These are phyloP conservation scores for Trichoderma aggressivum DNA, from an alignment of 2,329 filamentous ascomycete genomes.

Conservation along the genomic window DNA sequence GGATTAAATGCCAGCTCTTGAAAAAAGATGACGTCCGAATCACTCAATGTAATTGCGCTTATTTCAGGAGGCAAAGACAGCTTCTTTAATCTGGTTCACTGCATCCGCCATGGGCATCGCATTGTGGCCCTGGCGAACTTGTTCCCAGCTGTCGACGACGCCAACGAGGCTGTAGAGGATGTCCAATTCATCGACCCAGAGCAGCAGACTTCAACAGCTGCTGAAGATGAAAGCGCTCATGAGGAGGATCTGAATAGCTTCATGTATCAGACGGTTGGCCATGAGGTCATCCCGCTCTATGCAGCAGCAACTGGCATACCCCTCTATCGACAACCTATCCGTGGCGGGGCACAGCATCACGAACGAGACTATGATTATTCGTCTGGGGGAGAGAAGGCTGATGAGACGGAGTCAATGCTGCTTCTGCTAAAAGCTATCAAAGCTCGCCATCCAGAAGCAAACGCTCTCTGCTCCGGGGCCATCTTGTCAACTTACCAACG, in stretches of 20 bases:
- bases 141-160: constrained; percentile 46
- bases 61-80: constrained; percentile 98
- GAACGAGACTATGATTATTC: constrained; percentile 63
- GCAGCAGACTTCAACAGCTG: constrained; percentile 7
- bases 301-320: constrained; percentile 74
- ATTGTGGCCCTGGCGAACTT: constrained; percentile 89
- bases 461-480: constrained; percentile 85
- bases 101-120: constrained; percentile 77
- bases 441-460: constrained; percentile 69
- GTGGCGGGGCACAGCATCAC: constrained; percentile 66
- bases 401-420: constrained; percentile 87
- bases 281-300: constrained; percentile 82
- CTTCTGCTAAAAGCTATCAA: constrained; percentile 68
- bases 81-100: constrained; percentile 89
- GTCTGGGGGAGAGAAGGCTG: constrained; percentile 37
- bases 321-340: constrained; percentile 76
- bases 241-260: constrained; percentile 78
- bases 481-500: constrained; percentile 95
- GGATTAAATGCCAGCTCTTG: not conserved
- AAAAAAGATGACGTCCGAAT: constrained; percentile 41
- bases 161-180: not conserved
- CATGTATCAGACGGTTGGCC: constrained; percentile 99
- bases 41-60: constrained; percentile 78
- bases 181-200: constrained; percentile 23
- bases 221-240: not conserved